phyloP scores from a whole-genome alignment of 2,329 filamentous ascomycete species.

The Aspergillus sp. region DNA sequence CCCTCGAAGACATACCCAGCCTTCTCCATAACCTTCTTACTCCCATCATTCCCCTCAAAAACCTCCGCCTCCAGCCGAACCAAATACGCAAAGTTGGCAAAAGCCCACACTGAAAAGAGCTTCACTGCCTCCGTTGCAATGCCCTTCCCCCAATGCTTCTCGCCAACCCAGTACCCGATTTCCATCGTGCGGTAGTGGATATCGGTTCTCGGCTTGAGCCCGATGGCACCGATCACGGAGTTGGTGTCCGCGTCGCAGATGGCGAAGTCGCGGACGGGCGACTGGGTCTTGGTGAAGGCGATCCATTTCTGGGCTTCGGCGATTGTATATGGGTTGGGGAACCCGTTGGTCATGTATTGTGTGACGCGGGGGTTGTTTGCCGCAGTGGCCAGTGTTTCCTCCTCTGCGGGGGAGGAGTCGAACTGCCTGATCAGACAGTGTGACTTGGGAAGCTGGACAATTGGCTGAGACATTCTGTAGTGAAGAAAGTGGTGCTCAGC shows the following conservation, averaged over 20 bases:
- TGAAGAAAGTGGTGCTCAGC: too few relatives aligned
- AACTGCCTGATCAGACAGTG: constrained; percentile 5
- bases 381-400: neutral
- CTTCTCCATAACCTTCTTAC: constrained; percentile 10
- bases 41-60: constrained; percentile 9
- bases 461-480: neutral
- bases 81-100: constrained; percentile 4
- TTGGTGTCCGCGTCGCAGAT: neutral
- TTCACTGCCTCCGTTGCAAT: constrained; percentile 9
- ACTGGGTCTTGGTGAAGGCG: neutral
- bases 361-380: constrained; percentile 13
- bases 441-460: neutral
- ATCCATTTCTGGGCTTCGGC: constrained; percentile 4
- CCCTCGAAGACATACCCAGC: constrained; percentile 9
- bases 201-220: neutral
- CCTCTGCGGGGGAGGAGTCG: neutral
- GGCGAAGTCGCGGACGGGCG: neutral
- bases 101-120: constrained; percentile 3
- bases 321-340: constrained; percentile 9
- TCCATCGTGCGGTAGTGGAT: constrained; percentile 10
- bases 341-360: constrained; percentile 12
- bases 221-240: constrained; percentile 6
- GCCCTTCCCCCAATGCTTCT: constrained; percentile 10
- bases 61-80: constrained; percentile 10
- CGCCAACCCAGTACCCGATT: constrained; percentile 14